Percentiles rank a stretch among this genome's conserved stretches.
phyloP scores from a whole-genome alignment of 257 asterid genomes.

The Osmanthus fragrans region DNA sequence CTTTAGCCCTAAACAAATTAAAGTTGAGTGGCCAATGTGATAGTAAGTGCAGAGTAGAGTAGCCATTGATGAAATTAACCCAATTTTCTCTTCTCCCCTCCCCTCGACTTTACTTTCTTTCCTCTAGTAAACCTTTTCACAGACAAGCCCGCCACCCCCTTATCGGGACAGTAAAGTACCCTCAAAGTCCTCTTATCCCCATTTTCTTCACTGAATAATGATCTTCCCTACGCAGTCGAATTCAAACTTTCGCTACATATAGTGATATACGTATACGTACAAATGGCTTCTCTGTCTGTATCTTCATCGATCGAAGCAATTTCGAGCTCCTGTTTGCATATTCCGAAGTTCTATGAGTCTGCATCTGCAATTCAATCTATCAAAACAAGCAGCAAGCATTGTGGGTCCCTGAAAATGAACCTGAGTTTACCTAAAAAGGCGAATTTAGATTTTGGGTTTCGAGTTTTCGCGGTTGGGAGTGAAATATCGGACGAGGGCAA shows the following conservation, averaged over 20 bases:
- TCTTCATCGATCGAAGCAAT: conserved; percentile 61
- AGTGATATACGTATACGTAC: neutral
- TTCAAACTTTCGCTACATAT: neutral
- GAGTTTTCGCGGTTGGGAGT: conserved; percentile 39
- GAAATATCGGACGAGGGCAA: conserved; percentile 39
- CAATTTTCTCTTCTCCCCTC: neutral
- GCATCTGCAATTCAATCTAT: conserved; percentile 22
- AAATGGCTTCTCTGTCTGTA: conserved; percentile 28
- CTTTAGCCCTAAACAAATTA: no score
- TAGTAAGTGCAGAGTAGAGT: no score
- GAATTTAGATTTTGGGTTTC: conserved; percentile 32
- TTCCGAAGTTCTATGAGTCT: conserved; percentile 38
- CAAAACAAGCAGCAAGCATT: conserved; percentile 8
- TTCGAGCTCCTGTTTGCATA: conserved; percentile 36
- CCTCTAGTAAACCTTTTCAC: neutral
- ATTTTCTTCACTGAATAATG: neutral
- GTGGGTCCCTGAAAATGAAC: conserved; percentile 26
- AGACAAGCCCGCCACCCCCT: neutral
- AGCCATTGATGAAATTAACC: neutral
- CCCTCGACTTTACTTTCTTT: no score
- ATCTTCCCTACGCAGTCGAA: neutral
- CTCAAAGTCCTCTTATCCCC: neutral
- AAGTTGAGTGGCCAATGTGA: no score
- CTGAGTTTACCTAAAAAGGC: conserved; percentile 26
- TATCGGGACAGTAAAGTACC: neutral